Evolutionary conservation across 2,329 filamentous ascomycete genomes (phyloP).

Genomic region (Biscogniauxia mediterranea): DNA sequence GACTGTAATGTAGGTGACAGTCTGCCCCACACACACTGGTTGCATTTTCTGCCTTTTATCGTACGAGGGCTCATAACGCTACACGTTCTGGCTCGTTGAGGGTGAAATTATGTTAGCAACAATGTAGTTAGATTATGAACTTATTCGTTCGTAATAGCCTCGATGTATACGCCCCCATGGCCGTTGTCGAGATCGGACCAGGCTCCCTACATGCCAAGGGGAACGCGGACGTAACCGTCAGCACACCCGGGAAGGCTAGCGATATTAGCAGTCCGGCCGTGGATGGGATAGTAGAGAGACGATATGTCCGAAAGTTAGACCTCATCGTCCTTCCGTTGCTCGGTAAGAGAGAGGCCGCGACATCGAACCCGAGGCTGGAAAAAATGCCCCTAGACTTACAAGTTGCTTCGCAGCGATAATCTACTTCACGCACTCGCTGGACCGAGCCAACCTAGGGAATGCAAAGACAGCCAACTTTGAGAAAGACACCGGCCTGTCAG

Average conservation of each 20-base stretch:
- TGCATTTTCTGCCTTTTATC: neutral
- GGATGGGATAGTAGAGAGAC: constrained; percentile 9
- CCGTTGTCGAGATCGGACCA: neutral
- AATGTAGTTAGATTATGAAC: neutral
- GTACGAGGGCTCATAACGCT: neutral
- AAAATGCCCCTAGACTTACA: neutral
- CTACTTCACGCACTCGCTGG: constrained; percentile 27
- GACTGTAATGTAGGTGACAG: neutral
- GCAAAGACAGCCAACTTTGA: constrained; percentile 32
- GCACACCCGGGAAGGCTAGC: neutral
- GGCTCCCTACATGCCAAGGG: neutral
- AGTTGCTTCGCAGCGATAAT: constrained; percentile 9
- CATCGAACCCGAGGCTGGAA: neutral
- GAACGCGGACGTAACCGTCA: neutral
- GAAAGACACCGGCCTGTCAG: constrained; percentile 27
- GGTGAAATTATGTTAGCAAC: neutral
- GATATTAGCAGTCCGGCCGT: neutral
- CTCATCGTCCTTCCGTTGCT: constrained; percentile 18
- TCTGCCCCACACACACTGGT: neutral
- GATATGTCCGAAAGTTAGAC: constrained; percentile 18
- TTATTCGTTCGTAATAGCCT: neutral
- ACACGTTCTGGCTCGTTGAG: neutral
- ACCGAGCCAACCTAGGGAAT: constrained; percentile 33
- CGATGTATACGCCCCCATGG: neutral
- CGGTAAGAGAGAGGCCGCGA: constrained; percentile 4